A percentile compares a stretch with the other conserved stretches of the same genome.
These are phyloP conservation scores for Astragalus glycyphyllos DNA, from an alignment of 306 rosid genomes.

Conservation along the genomic window DNA sequence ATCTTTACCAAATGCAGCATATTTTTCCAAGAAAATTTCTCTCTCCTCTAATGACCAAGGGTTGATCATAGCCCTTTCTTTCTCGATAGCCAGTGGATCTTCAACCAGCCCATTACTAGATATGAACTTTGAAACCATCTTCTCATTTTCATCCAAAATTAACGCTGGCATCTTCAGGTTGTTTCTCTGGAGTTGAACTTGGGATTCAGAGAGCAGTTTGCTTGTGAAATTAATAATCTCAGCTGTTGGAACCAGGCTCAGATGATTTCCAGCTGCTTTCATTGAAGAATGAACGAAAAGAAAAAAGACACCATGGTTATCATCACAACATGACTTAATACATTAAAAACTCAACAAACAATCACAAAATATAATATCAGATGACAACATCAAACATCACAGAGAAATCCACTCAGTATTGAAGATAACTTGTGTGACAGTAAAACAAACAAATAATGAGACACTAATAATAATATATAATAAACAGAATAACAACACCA, in stretches of 20 bases:
- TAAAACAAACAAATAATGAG: not conserved
- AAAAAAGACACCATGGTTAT: not conserved
- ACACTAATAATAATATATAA: not conserved
- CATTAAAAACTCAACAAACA: not conserved
- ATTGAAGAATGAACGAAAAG: not conserved
- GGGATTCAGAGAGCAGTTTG: conserved; percentile 76
- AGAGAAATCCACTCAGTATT: not conserved
- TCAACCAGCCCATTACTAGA: conserved; percentile 85
- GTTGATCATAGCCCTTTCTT: conserved; percentile 77
- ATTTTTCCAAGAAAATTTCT: conserved; percentile 71
- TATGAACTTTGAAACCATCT: conserved; percentile 61
- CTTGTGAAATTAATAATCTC: conserved; percentile 62
- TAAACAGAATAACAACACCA: not conserved
- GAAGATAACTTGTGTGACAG: conserved; percentile 2
- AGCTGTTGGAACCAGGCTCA: conserved; percentile 62
- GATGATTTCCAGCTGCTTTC: conserved; percentile 64
- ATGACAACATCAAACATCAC: conserved; percentile 1
- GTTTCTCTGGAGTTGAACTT: conserved; percentile 57
- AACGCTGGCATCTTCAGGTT: conserved; percentile 88
- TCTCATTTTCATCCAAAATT: conserved; percentile 80
- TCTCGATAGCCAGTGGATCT: conserved; percentile 89
- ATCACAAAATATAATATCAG: not conserved
- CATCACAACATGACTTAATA: conserved; percentile 1
- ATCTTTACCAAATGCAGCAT: conserved; percentile 73
- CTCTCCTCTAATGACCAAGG: conserved; percentile 86